Evolutionary conservation across 1,284 basidiomycete genomes (phyloP).

Genomic region (Irpex rosettiformis): DNA sequence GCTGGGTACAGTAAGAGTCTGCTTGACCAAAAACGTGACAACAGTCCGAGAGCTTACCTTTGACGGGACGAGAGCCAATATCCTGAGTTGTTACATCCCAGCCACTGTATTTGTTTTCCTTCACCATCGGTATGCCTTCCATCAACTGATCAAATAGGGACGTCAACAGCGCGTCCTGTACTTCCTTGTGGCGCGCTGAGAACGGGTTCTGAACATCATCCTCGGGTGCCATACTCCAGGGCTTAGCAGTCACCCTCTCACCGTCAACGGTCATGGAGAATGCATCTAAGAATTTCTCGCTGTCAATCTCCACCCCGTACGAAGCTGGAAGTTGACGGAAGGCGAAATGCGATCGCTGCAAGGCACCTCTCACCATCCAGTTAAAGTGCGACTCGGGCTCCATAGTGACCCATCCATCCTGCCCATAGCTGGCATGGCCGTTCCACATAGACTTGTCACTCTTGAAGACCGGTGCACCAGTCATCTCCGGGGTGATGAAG

Average conservation of each 20-base stretch:
- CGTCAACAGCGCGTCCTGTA: not conserved
- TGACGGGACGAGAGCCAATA: not conserved
- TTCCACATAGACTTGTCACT: not conserved
- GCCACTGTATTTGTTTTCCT: not conserved
- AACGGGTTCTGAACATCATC: not conserved
- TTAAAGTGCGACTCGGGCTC: not conserved
- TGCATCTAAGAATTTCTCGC: not conserved
- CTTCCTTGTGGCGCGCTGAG: not conserved
- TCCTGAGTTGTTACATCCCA: not conserved
- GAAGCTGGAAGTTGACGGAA: not conserved
- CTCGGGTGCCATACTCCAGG: not conserved
- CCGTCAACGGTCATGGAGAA: not conserved
- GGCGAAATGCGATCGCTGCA: not conserved
- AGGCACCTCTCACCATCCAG: not conserved
- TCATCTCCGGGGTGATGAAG: not conserved
- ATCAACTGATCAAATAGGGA: not conserved
- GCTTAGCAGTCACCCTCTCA: not conserved
- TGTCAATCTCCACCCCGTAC: not conserved
- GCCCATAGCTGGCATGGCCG: not conserved
- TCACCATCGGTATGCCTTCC: not conserved
- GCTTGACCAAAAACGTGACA: not conserved
- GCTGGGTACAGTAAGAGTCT: too few relatives aligned
- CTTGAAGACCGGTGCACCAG: not conserved
- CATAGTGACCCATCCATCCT: not conserved
- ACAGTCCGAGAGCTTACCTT: too few relatives aligned